phyloP scores from a whole-genome alignment of 257 asterid species.

The Nicotiana knightiana region DNA sequence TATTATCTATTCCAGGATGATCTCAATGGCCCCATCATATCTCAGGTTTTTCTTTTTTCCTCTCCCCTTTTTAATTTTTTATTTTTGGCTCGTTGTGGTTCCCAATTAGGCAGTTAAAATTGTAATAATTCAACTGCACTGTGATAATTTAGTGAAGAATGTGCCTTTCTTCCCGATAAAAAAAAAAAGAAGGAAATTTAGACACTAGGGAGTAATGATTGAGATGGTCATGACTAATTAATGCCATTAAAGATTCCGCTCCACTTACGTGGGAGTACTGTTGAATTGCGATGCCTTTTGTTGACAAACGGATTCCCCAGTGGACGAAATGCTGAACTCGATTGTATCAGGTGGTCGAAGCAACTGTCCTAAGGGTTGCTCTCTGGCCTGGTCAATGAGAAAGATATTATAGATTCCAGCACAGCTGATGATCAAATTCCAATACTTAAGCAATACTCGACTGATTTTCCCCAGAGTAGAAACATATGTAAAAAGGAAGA shows the following conservation, averaged over 20 bases:
- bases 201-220: neutral
- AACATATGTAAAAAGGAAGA: neutral
- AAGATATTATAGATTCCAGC: neutral
- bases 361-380: neutral
- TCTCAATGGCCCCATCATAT: constrained; percentile 72
- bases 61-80: neutral
- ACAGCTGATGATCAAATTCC: neutral
- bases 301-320: neutral
- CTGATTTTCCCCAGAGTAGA: neutral
- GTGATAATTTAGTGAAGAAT: neutral
- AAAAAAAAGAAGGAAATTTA: neutral
- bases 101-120: neutral
- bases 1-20: constrained; percentile 70
- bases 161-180: neutral
- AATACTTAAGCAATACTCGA: neutral
- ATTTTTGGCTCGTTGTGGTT: neutral
- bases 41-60: constrained; percentile 34
- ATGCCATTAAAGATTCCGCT: neutral
- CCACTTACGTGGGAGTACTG: neutral
- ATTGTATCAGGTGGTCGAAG: neutral
- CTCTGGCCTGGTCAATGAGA: neutral
- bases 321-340: neutral
- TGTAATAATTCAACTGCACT: neutral
- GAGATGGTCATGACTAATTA: neutral
- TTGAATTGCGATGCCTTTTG: neutral